Evolutionary conservation across 495 filamentous ascomycete species (phyloP), one percentile per base, ranked within the genome.

Genomic region (Trichocladium antarcticum): DNA sequence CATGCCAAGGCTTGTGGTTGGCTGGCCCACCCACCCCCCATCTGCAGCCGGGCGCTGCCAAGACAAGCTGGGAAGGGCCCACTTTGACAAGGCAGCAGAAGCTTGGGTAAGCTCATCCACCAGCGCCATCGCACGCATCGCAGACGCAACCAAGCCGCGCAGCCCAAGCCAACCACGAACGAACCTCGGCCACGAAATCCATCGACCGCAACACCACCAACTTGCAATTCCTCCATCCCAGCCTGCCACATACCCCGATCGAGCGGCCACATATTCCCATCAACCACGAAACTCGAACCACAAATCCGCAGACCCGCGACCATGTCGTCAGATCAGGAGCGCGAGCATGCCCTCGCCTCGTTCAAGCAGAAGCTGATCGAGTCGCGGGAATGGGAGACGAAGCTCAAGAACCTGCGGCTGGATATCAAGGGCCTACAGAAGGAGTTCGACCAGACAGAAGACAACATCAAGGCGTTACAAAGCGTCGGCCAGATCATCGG

Each of bases 401-500:
- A 97, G 75, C 74, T 98, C 38, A 97, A 95, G 69, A 77, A 80
- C 7, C 67, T 99, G 48, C 84, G 92, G 37, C 69, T 89, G 69
- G 93, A 95, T 34, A 95, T 99, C 67, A 97, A 95, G 72, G 88
- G 83, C 42, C 67, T 96, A 34, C 87, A 95, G 59, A 88, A 85
- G 53, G 89, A 97, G 51, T 97, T 89, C 58, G 89, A 97, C 66
- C 80, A 89, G 45, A 96, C 92, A 21, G 92, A 99, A 68, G 93
- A 99, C 53, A 97, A 97, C 72, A 97, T 99, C 75, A 99, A 99
- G 74, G 92, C 92, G 54, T 68, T 99, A 57, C 92, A 99, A 74
- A 97, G 93, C 70, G 92, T 99, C 28, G 92, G 92, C 31, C 92
- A 99, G 70, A 99, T 99, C 67, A 96, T 99, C 67, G 92, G 92